phyloP scores from a whole-genome alignment of 2,329 filamentous ascomycete genomes.

The Stylonectria norvegica region DNA sequence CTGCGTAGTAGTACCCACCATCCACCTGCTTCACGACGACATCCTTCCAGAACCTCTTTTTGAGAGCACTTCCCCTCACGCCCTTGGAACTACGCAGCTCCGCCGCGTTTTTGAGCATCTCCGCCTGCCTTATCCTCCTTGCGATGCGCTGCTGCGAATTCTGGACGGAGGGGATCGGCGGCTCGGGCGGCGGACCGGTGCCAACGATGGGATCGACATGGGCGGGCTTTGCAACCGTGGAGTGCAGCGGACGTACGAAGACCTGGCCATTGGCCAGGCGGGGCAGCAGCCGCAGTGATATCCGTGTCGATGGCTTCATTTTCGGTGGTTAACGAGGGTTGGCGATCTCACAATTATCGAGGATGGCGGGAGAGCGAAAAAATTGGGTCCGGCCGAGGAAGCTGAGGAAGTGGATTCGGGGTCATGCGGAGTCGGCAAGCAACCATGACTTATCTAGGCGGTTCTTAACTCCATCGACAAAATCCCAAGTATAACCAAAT shows the following conservation, averaged over 20 bases:
- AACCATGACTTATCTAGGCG: no score
- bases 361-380: constrained; percentile 4
- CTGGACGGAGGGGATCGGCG: constrained; percentile 45
- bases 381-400: constrained; percentile 4
- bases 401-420: neutral
- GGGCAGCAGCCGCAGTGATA: constrained; percentile 36
- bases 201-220: constrained; percentile 52
- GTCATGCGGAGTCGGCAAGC: no score
- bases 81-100: constrained; percentile 40
- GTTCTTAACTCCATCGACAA: no score
- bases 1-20: constrained; percentile 49
- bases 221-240: constrained; percentile 36
- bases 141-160: constrained; percentile 44
- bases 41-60: constrained; percentile 86
- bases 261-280: constrained; percentile 20
- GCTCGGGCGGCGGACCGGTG: constrained; percentile 56
- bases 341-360: no score
- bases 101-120: constrained; percentile 51
- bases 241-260: constrained; percentile 31
- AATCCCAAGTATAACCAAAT: no score
- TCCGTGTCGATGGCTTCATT: constrained; percentile 42
- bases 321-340: constrained; percentile 8
- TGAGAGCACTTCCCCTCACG: constrained; percentile 42
- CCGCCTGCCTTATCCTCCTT: constrained; percentile 52
- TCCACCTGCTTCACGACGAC: constrained; percentile 66